Evolutionary conservation across 441 rosid species (phyloP).

Genomic region (Cnidoscolus chayamansa): DNA sequence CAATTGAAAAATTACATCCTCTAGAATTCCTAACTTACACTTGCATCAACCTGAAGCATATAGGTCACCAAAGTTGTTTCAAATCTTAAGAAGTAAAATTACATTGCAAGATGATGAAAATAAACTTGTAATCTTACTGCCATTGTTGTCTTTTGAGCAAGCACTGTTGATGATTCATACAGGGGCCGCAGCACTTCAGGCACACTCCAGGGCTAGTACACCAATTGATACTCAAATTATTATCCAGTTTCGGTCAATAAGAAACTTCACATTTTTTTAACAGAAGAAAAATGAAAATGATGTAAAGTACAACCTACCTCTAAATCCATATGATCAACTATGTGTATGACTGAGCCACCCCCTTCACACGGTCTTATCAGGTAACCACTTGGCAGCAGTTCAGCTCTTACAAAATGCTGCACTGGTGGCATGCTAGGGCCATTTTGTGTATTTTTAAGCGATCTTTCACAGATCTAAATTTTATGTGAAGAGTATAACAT

Average conservation of each 20-base stretch:
- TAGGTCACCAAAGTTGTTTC: background rate
- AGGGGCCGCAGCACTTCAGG: slow-evolving; percentile 95
- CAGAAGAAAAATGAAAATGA: slow-evolving; percentile 1
- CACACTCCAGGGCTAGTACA: slow-evolving; percentile 79
- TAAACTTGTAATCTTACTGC: slow-evolving; percentile 48
- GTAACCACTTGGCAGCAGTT: slow-evolving; percentile 96
- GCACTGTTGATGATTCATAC: slow-evolving; percentile 88
- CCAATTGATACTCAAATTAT: slow-evolving; percentile 23
- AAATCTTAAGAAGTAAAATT: background rate
- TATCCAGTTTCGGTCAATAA: background rate
- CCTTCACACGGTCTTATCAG: slow-evolving; percentile 96
- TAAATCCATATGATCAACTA: slow-evolving; percentile 93
- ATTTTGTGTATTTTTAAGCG: slow-evolving; percentile 86
- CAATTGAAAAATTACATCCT: slow-evolving; percentile 11
- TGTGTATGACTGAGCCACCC: slow-evolving; percentile 90
- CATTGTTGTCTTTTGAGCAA: slow-evolving; percentile 94
- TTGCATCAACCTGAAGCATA: background rate
- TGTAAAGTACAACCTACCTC: slow-evolving; percentile 47
- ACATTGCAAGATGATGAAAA: background rate
- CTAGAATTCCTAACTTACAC: background rate
- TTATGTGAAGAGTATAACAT: slow-evolving; percentile 7
- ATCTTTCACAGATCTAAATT: slow-evolving; percentile 78
- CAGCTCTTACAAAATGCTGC: slow-evolving; percentile 95
- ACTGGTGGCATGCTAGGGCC: slow-evolving; percentile 98
- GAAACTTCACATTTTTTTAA: background rate